phyloP scores from a whole-genome alignment of 1,284 basidiomycete species.

The Psilocybe mexicana region DNA sequence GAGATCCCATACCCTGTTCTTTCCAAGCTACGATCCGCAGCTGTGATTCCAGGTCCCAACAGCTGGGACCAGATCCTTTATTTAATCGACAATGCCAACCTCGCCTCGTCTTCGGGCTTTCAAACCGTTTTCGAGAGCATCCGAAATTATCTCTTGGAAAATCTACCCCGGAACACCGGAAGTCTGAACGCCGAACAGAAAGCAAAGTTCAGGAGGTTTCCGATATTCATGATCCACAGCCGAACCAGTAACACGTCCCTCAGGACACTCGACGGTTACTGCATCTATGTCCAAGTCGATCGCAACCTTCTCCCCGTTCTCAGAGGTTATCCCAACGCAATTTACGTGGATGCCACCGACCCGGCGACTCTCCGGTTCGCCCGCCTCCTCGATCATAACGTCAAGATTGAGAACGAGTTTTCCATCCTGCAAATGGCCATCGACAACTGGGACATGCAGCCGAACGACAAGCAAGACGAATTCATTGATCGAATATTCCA shows the following conservation, averaged over 20 bases:
- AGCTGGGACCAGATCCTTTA: conserved; percentile 2
- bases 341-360: conserved; percentile 11
- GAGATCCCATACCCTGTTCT: conserved; percentile 1
- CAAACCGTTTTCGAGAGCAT: conserved; percentile 1
- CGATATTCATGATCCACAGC: conserved; percentile 2
- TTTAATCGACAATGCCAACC: conserved; percentile 5
- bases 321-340: background rate
- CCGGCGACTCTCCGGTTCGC: background rate
- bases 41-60: background rate
- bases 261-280: background rate
- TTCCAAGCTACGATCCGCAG: background rate
- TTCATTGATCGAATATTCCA: conserved; percentile 30
- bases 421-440: conserved; percentile 27
- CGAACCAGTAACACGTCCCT: background rate
- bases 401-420: background rate
- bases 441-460: conserved; percentile 29
- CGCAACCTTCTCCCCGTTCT: conserved; percentile 8
- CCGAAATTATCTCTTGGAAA: conserved; percentile 2
- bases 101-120: background rate
- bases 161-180: background rate
- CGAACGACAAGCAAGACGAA: conserved; percentile 22
- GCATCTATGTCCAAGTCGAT: conserved; percentile 4
- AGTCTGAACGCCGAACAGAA: background rate
- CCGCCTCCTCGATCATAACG: background rate
- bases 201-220: conserved; percentile 1